Percentiles rank a stretch among this genome's conserved stretches.
phyloP scores from a whole-genome alignment of 306 rosid species.

The Prunus mira region DNA sequence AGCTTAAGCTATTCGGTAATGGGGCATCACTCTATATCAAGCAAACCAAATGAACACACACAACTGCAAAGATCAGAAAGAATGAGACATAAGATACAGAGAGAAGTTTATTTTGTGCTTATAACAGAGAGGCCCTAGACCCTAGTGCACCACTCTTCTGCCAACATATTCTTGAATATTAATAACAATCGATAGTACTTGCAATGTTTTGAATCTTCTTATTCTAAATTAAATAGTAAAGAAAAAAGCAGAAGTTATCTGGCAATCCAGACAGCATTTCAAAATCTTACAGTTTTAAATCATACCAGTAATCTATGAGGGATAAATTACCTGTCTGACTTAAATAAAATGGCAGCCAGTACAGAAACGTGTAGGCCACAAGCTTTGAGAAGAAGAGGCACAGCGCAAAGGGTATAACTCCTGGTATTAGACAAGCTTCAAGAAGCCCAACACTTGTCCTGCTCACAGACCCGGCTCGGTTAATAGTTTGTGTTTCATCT shows the following conservation, averaged over 20 bases:
- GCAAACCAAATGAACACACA: background rate
- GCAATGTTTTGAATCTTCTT: background rate
- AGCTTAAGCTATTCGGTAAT: background rate
- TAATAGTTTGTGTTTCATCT: constrained; percentile 5
- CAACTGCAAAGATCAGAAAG: background rate
- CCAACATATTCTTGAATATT: background rate
- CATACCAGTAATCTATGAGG: constrained; percentile 3
- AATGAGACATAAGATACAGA: background rate
- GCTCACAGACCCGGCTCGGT: constrained; percentile 22
- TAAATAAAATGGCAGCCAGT: constrained; percentile 80
- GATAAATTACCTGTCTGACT: constrained; percentile 62
- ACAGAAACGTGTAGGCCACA: constrained; percentile 78
- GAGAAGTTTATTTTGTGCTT: background rate
- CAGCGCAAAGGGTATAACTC: constrained; percentile 72
- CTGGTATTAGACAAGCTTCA: constrained; percentile 71
- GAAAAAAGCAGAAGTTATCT: background rate
- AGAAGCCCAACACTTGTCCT: constrained; percentile 58
- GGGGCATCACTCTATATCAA: background rate
- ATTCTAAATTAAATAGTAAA: background rate
- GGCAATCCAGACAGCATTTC: background rate
- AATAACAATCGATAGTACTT: background rate
- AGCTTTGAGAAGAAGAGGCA: constrained; percentile 90
- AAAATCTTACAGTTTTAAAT: background rate
- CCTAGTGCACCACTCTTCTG: background rate
- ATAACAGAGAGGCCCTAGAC: background rate